phyloP scores from a whole-genome alignment of 1,284 basidiomycete genomes.

The Cryptococcus sp. region DNA sequence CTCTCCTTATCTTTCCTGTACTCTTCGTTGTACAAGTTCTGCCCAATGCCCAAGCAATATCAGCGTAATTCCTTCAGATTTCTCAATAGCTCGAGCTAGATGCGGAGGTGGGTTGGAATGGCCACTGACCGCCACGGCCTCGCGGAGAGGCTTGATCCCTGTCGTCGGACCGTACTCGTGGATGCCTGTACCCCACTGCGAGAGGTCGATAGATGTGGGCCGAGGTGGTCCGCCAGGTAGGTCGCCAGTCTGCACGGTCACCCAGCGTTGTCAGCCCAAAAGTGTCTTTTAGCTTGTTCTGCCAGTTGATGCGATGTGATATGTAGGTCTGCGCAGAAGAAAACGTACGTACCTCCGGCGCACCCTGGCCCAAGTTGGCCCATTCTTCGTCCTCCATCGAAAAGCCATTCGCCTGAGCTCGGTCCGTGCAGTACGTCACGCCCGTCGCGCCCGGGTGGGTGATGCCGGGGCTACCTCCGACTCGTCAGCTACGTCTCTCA shows the following conservation, averaged over 20 bases:
- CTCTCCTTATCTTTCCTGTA: slow-evolving; percentile 77
- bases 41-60: slow-evolving; percentile 52
- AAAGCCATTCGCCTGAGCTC: slow-evolving; percentile 71
- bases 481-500: not conserved
- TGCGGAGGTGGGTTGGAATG: not conserved
- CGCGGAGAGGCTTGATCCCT: slow-evolving; percentile 68
- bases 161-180: slow-evolving; percentile 92
- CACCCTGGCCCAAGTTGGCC: slow-evolving; percentile 82
- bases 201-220: slow-evolving; percentile 62
- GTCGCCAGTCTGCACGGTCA: slow-evolving; percentile 56
- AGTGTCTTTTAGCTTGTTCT: not conserved
- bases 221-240: slow-evolving; percentile 73
- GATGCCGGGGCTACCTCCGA: slow-evolving; percentile 44
- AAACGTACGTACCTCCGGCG: slow-evolving; percentile 63
- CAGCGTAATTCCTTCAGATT: slow-evolving; percentile 59
- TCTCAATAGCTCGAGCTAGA: slow-evolving; percentile 58
- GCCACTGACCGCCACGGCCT: slow-evolving; percentile 36
- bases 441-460: slow-evolving; percentile 58
- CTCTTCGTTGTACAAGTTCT: slow-evolving; percentile 77
- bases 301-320: no score
- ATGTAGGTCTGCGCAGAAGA: no score
- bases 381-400: slow-evolving; percentile 70
- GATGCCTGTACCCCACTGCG: slow-evolving; percentile 66
- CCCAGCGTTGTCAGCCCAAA: not conserved
- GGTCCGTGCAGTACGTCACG: slow-evolving; percentile 81